Base-by-base conservation (phyloP, 257 asterid species). In the Rubia yunnanensis region DNA sequence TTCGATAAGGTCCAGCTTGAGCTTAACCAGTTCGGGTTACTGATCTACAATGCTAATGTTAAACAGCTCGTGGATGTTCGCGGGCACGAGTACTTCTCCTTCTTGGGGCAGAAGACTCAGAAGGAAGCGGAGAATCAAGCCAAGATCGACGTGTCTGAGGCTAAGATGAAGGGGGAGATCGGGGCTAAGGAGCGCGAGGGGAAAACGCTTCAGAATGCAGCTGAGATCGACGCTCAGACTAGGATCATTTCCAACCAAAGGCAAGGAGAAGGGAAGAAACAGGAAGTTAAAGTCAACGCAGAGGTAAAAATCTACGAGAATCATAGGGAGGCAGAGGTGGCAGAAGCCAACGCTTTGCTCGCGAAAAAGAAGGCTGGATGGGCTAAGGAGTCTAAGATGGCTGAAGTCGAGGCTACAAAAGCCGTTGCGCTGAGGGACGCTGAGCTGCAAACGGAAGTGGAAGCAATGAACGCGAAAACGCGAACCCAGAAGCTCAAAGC, bases 61-160 rank as follows among this genome's bases (percentile, higher is more conserved):
- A 84, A 87, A 41, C 95, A 87, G 78, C 75, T 87, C 13, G 95
- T 87, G 20, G 91, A 87, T 36, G 91, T 87, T 26, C 81, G 67
- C 0, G 91, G 95, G 1, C 87, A 81, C 35, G 95, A 87, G 81
- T 84, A 87, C 52, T 87, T 87, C 74, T 87, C 91, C 0, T 84
- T 81, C 71, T 23, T 86, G 41, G 87, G 95, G 5, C 95, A 86
- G 76, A 86, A 82, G 64, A 81, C 84, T 0, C 91, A 86, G 70
- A 86, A 82, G 88, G 91, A 84, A 34, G 91, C 95, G 0, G 84
- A 85, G 0, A 86, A 86, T 18, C 90, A 82, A 70, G 95, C 95
- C 0, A 82, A 65, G 46, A 60, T 86, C 0, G 91, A 82, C 15
- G 90, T 82, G 1, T 70, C 95, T 0, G 95, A 86, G 76, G 91